These are phyloP conservation scores for Dryas drummondii DNA, from an alignment of 306 rosid species.

Conservation along the genomic window DNA sequence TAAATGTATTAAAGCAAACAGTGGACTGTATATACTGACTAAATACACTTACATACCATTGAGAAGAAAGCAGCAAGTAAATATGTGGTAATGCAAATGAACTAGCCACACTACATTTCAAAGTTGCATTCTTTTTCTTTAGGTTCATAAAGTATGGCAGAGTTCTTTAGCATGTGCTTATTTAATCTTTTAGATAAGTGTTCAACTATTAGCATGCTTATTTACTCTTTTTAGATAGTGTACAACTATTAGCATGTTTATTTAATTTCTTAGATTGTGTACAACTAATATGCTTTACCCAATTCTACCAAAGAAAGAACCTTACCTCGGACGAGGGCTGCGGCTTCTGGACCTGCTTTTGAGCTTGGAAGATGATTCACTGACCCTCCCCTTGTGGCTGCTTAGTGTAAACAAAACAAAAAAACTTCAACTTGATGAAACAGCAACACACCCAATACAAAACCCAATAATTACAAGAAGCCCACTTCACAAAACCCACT, in stretches of 20 bases:
- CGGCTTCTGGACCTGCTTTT: constrained; percentile 57
- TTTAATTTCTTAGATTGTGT: not conserved
- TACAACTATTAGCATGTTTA: too few relatives aligned
- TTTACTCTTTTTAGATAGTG: too few relatives aligned
- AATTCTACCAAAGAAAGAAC: constrained; percentile 8
- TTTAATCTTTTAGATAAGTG: too few relatives aligned
- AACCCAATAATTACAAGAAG: not conserved
- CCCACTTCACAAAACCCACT: not conserved
- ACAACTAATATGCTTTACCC: not conserved
- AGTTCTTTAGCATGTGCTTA: too few relatives aligned
- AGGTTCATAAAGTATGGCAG: not conserved
- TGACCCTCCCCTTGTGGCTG: constrained; percentile 62
- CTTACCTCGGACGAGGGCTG: constrained; percentile 76
- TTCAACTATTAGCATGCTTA: too few relatives aligned
- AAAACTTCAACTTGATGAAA: not conserved
- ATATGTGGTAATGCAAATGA: not conserved
- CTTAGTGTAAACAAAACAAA: not conserved
- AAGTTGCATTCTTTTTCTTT: not conserved
- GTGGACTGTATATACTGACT: too few relatives aligned
- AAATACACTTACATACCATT: not conserved
- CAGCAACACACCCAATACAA: not conserved
- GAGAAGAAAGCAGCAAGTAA: not conserved
- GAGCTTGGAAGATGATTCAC: constrained; percentile 51
- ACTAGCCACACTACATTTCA: not conserved
- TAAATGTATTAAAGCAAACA: not conserved